Percentiles rank a stretch among this genome's conserved stretches.
Evolutionary conservation across 495 filamentous ascomycete species (phyloP).

Genomic region (Penicillium nucicola): DNA sequence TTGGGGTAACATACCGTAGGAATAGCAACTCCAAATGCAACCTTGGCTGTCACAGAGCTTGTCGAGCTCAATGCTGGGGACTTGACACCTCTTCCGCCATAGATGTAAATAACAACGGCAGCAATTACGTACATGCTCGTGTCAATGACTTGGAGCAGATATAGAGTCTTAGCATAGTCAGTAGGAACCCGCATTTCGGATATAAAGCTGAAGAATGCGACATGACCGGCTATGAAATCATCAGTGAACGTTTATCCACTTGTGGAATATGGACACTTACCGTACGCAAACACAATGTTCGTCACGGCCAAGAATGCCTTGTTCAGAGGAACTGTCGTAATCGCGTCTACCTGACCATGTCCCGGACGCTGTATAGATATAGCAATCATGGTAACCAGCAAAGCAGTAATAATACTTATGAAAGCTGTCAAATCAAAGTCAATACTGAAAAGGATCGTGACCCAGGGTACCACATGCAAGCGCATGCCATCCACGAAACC

Average conservation of each 20-base stretch:
- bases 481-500: conserved; percentile 55
- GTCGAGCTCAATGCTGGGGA: conserved; percentile 74
- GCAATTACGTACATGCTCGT: conserved; percentile 60
- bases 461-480: conserved; percentile 21
- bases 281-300: conserved; percentile 31
- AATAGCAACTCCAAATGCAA: conserved; percentile 72
- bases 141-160: conserved; percentile 59
- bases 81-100: conserved; percentile 61
- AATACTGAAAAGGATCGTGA: neutral
- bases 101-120: conserved; percentile 61
- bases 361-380: conserved; percentile 40
- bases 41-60: conserved; percentile 57
- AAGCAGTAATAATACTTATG: conserved; percentile 59
- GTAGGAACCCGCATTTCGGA: conserved; percentile 68
- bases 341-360: conserved; percentile 9
- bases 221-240: conserved; percentile 49
- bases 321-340: conserved; percentile 8
- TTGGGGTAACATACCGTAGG: conserved; percentile 51
- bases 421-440: conserved; percentile 30
- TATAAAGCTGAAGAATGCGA: conserved; percentile 73
- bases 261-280: conserved; percentile 3
- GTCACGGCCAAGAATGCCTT: conserved; percentile 17
- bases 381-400: conserved; percentile 65
- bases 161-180: conserved; percentile 66
- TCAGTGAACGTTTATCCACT: neutral